Conservation (phyloP, 1,139 yeast genomes). For the Suhomyces terraborum region DNA sequence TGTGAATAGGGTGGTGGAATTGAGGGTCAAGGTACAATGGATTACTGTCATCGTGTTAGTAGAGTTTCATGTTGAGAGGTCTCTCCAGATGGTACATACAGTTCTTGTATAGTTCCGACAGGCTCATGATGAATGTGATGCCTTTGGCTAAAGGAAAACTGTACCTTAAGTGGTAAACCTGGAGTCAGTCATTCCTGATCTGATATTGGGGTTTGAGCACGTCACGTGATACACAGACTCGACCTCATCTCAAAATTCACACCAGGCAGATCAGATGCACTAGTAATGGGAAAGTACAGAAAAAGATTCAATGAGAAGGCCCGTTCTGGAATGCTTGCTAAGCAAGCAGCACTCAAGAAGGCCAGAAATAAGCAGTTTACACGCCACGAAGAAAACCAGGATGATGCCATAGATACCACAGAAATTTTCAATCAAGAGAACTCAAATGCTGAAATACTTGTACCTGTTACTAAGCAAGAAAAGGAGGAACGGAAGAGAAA, state of each 20-base stretch:
- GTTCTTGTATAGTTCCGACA: slow-evolving; percentile 29
- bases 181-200: slow-evolving; percentile 5
- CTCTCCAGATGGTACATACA: slow-evolving; percentile 37
- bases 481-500: slow-evolving; percentile 65
- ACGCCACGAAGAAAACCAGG: slow-evolving; percentile 36
- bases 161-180: slow-evolving; percentile 4
- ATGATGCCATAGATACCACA: slow-evolving; percentile 11
- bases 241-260: slow-evolving; percentile 12
- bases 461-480: slow-evolving; percentile 56
- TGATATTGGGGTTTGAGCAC: background rate
- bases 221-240: slow-evolving; percentile 6
- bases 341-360: slow-evolving; percentile 67
- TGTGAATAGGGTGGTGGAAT: slow-evolving; percentile 58
- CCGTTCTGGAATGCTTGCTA: slow-evolving; percentile 79
- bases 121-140: slow-evolving; percentile 11
- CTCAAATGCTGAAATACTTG: slow-evolving; percentile 62
- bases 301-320: slow-evolving; percentile 85
- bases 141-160: no score
- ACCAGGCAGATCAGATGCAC: background rate
- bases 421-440: slow-evolving; percentile 29
- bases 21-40: slow-evolving; percentile 50
- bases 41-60: slow-evolving; percentile 31
- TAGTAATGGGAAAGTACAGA: slow-evolving; percentile 75
- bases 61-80: background rate
- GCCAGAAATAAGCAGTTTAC: slow-evolving; percentile 70